phyloP scores from a whole-genome alignment of 2,329 filamentous ascomycete genomes.

The Colletotrichum aenigma region DNA sequence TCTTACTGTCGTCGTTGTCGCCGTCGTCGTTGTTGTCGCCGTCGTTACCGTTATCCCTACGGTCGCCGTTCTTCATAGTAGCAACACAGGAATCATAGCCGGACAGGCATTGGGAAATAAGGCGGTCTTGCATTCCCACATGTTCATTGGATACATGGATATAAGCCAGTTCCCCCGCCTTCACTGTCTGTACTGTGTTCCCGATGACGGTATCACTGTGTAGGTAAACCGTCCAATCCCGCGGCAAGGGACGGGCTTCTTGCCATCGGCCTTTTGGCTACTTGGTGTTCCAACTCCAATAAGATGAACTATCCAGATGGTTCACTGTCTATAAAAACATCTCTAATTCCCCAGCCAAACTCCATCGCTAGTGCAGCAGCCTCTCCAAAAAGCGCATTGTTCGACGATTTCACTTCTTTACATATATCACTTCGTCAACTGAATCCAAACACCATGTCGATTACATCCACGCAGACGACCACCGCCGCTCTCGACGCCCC shows the following conservation, averaged over 20 bases:
- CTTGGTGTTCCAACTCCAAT: not conserved
- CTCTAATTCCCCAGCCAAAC: not conserved
- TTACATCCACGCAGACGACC: not conserved
- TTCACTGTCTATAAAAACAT: not conserved
- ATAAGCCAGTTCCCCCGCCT: no score
- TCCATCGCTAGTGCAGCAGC: rapidly evolving
- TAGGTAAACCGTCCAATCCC: not conserved
- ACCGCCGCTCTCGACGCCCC: not conserved
- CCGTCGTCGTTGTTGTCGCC: no score
- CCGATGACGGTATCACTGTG: not conserved
- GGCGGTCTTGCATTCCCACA: no score
- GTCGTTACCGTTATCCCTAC: no score
- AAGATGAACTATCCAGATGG: not conserved
- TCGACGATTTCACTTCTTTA: no score
- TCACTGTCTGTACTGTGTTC: not conserved
- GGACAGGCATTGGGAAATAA: no score
- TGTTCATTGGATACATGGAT: no score
- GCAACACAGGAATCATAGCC: no score
- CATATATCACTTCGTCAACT: no score
- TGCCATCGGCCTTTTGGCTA: not conserved
- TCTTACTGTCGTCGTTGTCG: no score
- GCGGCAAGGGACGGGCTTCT: not conserved
- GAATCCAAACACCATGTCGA: not conserved
- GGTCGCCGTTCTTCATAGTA: no score
- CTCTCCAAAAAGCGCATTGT: not conserved